Evolutionary conservation across 192 early-diverging fungal species (phyloP), one percentile per base, ranked within the genome.

Genomic region (Coemansia pectinata): DNA sequence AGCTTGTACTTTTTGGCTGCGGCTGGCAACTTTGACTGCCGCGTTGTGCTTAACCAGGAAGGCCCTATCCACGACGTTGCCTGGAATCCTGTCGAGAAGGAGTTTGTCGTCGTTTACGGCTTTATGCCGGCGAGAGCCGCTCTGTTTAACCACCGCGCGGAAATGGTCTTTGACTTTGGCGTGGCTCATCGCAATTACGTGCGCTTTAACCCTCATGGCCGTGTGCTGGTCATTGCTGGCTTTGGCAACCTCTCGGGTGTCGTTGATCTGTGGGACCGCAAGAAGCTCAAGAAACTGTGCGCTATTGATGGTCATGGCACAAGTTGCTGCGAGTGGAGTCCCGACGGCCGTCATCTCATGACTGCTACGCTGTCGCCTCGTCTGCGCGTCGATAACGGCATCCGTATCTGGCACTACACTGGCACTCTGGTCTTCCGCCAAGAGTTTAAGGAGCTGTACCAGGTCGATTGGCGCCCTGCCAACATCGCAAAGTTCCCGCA

Each of bases 331-430:
- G 89, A 91, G 68, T 99, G 98, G 98, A 88, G 87, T 45, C 95
- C 98, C 38, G 92, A 96, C 81, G 95, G 96, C 70, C 88, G 93
- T 14, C 92, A 95, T 79, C 85, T 99, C 71, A 84, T 99, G 87
- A 94, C 96, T 14, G 90, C 96, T 39, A 99, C 92, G 5, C 83
- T 98, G 41, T 97, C 96, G 65, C 91, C 91, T 33, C 90, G 96
- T 55, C 85, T 99, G 69, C 92, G 96, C 70, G 98, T 99, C 36
- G 98, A 99, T 79, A 99, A 99, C 70, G 96, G 96, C 12, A 93
- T 94, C 77, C 93, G 93, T 53, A 87, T 99, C 67, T 99, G 95
- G 95, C 98, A 99, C 78, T 94, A 96, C 77, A 89, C 91, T 3
- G 96, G 96, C 25, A 86, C 89, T 0, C 77, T 97, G 59, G 89